phyloP scores from a whole-genome alignment of 805 yeast species.

The Blastobotrys terrestris region DNA sequence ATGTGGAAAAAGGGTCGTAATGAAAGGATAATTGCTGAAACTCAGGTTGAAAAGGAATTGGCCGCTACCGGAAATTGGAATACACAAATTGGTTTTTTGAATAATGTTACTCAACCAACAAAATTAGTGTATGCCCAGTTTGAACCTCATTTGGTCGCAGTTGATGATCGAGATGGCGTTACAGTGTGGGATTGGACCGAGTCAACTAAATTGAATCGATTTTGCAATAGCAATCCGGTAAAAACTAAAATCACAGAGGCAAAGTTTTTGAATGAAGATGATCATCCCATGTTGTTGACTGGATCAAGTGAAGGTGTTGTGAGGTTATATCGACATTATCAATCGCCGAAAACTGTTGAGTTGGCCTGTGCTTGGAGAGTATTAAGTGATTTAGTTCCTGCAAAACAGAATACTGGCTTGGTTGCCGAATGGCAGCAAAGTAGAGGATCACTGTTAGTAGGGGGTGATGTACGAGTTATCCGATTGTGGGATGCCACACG shows the following conservation, averaged over 20 bases:
- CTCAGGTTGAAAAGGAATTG: slow-evolving; percentile 82
- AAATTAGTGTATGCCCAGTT: slow-evolving; percentile 80
- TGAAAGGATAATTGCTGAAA: slow-evolving; percentile 76
- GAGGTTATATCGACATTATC: slow-evolving; percentile 73
- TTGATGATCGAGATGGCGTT: slow-evolving; percentile 79
- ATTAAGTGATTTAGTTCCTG: slow-evolving; percentile 71
- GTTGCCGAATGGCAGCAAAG: slow-evolving; percentile 96
- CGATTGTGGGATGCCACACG: slow-evolving; percentile 96
- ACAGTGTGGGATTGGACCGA: slow-evolving; percentile 85
- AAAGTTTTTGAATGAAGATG: slow-evolving; percentile 87
- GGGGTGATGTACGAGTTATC: slow-evolving; percentile 91
- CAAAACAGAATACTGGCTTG: slow-evolving; percentile 64
- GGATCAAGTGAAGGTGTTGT: slow-evolving; percentile 96
- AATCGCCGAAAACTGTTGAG: slow-evolving; percentile 48
- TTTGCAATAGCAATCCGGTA: slow-evolving; percentile 77
- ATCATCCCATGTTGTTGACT: slow-evolving; percentile 71
- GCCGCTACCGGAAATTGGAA: slow-evolving; percentile 87
- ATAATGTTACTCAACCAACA: slow-evolving; percentile 76
- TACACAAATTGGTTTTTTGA: slow-evolving; percentile 48
- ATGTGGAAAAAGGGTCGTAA: slow-evolving; percentile 89
- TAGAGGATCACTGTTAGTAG: slow-evolving; percentile 80
- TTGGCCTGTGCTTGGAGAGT: slow-evolving; percentile 90
- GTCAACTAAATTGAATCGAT: slow-evolving; percentile 52
- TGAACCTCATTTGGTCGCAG: slow-evolving; percentile 71
- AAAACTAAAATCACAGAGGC: slow-evolving; percentile 87